phyloP scores from a whole-genome alignment of 306 rosid species.

The Rubus idaeus region DNA sequence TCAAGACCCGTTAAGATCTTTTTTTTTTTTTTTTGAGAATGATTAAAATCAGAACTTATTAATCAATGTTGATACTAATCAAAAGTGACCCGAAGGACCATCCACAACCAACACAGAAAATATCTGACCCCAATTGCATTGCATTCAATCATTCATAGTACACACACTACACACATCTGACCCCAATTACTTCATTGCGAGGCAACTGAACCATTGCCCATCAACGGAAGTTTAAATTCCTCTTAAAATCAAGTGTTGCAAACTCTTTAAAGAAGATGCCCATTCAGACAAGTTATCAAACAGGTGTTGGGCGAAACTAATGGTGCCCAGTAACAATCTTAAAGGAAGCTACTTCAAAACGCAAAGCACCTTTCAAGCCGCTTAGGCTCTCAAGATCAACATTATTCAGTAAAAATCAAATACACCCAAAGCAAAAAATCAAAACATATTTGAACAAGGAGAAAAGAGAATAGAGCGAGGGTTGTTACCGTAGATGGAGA shows the following conservation, averaged over 20 bases:
- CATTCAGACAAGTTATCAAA: constrained; percentile 18
- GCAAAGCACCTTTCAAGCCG: neutral
- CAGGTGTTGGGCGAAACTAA: constrained; percentile 4
- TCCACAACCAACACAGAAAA: no score
- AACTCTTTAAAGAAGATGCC: neutral
- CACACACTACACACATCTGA: neutral
- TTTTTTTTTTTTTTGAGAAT: no score
- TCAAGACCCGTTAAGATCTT: no score
- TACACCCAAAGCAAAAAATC: neutral
- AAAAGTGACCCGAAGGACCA: no score
- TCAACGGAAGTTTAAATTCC: neutral
- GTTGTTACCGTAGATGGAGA: constrained; percentile 75
- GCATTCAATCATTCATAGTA: neutral
- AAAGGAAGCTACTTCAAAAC: neutral
- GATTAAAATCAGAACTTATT: no score
- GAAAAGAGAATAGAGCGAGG: neutral
- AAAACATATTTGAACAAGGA: neutral
- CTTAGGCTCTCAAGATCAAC: no score
- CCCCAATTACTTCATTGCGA: neutral
- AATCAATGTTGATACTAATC: no score
- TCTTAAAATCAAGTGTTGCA: neutral
- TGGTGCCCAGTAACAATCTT: neutral
- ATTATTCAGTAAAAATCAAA: neutral
- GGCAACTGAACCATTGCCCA: no score
- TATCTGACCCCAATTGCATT: no score